phyloP scores from a whole-genome alignment of 371 early-diverging fungal genomes.

The Lichtheimia ramosa region DNA sequence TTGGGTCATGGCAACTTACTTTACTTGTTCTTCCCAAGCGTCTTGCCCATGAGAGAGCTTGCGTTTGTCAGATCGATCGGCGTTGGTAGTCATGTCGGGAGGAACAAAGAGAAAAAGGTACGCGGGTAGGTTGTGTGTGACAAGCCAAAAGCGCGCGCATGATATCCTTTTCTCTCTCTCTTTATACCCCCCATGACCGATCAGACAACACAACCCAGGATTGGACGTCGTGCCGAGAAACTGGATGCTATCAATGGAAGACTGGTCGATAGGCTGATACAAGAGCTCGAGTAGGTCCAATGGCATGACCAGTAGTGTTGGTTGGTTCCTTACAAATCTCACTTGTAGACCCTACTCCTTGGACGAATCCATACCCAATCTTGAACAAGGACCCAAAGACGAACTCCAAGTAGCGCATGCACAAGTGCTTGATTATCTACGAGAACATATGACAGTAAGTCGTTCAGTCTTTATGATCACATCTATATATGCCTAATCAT shows the following conservation, averaged over 20 bases:
- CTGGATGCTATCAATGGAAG: not conserved
- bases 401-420: not conserved
- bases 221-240: conserved; percentile 7
- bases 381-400: not conserved
- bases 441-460: conserved; percentile 1
- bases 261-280: not conserved
- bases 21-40: too few relatives aligned
- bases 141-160: not conserved
- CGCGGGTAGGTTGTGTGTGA: not conserved
- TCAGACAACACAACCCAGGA: too few relatives aligned
- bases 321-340: not conserved
- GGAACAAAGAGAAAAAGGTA: not conserved
- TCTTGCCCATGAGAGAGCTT: too few relatives aligned
- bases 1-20: too few relatives aligned
- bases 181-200: not conserved
- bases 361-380: not conserved
- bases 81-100: too few relatives aligned
- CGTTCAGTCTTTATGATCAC: too few relatives aligned
- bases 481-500: too few relatives aligned
- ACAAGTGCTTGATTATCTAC: not conserved
- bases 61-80: too few relatives aligned
- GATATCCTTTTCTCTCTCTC: not conserved
- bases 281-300: not conserved
- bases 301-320: not conserved
- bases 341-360: not conserved